phyloP scores from a whole-genome alignment of 1,284 basidiomycete genomes.

The Cerioporus squamosus region DNA sequence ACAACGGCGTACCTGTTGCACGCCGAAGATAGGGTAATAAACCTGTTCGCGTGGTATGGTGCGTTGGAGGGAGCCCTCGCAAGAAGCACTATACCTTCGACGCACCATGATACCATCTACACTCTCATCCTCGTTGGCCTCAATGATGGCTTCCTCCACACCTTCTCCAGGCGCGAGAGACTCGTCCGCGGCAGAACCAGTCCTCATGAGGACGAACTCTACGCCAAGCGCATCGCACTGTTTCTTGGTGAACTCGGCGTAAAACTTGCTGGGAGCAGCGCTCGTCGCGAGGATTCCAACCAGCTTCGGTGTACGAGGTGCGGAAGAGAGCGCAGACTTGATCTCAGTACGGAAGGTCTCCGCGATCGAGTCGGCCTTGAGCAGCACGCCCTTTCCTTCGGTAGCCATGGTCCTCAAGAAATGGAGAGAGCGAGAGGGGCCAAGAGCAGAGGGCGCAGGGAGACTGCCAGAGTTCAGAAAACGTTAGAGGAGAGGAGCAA shows the following conservation, averaged over 20 bases:
- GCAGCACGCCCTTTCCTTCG: slow-evolving; percentile 68
- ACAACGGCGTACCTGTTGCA: slow-evolving; percentile 71
- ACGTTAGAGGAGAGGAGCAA: not conserved
- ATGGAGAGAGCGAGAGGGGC: not conserved
- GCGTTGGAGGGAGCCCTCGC: not conserved
- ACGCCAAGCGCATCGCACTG: slow-evolving; percentile 92
- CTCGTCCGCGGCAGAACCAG: slow-evolving; percentile 66
- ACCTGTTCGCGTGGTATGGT: slow-evolving; percentile 52
- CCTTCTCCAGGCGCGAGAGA: slow-evolving; percentile 63
- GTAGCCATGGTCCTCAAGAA: slow-evolving; percentile 3
- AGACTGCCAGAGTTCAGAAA: too few species aligned
- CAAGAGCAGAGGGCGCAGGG: not conserved
- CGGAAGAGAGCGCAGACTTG: slow-evolving; percentile 47
- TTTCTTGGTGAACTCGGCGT: slow-evolving; percentile 93
- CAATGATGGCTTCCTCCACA: slow-evolving; percentile 93
- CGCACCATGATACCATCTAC: slow-evolving; percentile 96
- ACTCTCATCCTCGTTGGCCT: slow-evolving; percentile 86
- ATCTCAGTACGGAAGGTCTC: slow-evolving; percentile 73
- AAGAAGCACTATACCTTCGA: slow-evolving; percentile 1
- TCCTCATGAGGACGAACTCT: slow-evolving; percentile 79
- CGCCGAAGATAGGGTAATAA: slow-evolving; percentile 92
- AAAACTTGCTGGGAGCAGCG: slow-evolving; percentile 86
- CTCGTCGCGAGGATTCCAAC: slow-evolving; percentile 93
- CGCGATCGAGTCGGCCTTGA: slow-evolving; percentile 77
- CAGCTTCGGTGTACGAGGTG: slow-evolving; percentile 67